These are phyloP conservation scores for Aspergillus pseudoviridinutans DNA, from an alignment of 2,329 filamentous ascomycete species.

Conservation along the genomic window DNA sequence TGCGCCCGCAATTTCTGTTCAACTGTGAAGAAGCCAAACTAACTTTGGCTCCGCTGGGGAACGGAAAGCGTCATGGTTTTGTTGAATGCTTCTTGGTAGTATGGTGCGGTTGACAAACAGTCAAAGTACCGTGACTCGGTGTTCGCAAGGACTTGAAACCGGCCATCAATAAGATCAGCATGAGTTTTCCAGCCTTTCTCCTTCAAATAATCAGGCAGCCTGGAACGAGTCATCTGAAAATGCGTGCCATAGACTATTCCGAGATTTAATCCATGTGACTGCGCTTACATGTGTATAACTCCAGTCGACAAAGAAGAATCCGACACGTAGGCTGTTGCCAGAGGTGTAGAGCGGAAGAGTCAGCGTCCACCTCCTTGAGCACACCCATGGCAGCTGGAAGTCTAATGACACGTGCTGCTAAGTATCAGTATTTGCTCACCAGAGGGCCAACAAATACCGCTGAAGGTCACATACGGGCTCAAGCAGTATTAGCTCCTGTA, in stretches of 20 bases:
- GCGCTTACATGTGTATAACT: no score
- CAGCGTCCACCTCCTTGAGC: no score
- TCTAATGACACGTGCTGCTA: no score
- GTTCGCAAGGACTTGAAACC: slow-evolving; percentile 25
- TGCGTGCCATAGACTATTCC: no score
- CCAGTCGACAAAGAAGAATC: no score
- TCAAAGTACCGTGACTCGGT: slow-evolving; percentile 26
- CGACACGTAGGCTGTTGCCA: no score
- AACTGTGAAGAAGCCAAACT: slow-evolving; percentile 18
- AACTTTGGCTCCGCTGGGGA: slow-evolving; percentile 1
- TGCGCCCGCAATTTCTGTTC: slow-evolving; percentile 2
- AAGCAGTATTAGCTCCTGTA: no score
- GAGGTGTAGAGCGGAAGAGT: no score
- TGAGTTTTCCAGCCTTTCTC: slow-evolving; percentile 27
- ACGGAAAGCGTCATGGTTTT: slow-evolving; percentile 19
- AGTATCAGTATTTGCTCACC: no score
- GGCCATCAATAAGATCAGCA: slow-evolving; percentile 20
- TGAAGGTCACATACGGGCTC: no score
- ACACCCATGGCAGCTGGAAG: no score
- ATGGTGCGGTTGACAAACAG: slow-evolving; percentile 19
- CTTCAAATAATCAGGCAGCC: slow-evolving; percentile 21
- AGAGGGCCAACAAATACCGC: no score
- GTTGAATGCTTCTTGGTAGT: slow-evolving; percentile 24
- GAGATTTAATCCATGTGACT: background rate
- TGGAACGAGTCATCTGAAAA: background rate